Evolutionary conservation across 495 filamentous ascomycete species (phyloP).

Genomic region (Rhypophila decipiens): DNA sequence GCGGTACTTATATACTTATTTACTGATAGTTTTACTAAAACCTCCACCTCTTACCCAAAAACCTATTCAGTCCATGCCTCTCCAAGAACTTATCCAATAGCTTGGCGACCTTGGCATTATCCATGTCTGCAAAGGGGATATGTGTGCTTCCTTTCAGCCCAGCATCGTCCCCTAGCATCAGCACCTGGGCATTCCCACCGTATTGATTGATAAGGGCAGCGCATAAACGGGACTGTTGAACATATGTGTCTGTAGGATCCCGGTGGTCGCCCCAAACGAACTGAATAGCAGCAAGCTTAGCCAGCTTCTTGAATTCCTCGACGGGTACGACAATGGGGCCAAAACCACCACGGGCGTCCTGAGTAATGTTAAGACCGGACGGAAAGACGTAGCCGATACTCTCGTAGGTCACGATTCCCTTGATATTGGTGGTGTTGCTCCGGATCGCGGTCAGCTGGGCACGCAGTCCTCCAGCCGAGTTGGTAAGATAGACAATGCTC

Average conservation of each 20-base stretch:
- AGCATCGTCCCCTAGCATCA: slow-evolving; percentile 32
- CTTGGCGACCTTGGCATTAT: slow-evolving; percentile 36
- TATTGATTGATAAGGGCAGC: slow-evolving; percentile 39
- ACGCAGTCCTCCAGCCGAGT: slow-evolving; percentile 39
- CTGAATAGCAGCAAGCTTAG: slow-evolving; percentile 34
- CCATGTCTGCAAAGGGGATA: slow-evolving; percentile 40
- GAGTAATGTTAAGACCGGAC: slow-evolving; percentile 30
- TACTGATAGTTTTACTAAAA: no score
- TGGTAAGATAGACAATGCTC: slow-evolving; percentile 38
- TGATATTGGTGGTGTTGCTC: slow-evolving; percentile 39
- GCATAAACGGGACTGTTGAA: slow-evolving; percentile 23
- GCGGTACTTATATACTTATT: no score
- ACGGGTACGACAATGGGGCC: slow-evolving; percentile 32
- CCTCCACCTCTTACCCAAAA: slow-evolving; percentile 3
- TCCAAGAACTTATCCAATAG: slow-evolving; percentile 34
- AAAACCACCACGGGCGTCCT: slow-evolving; percentile 20
- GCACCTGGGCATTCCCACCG: slow-evolving; percentile 38
- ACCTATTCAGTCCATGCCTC: slow-evolving; percentile 28
- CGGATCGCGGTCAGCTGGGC: slow-evolving; percentile 35
- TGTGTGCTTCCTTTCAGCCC: slow-evolving; percentile 39
- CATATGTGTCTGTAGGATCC: slow-evolving; percentile 5
- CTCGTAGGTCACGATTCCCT: slow-evolving; percentile 44
- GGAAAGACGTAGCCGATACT: slow-evolving; percentile 40
- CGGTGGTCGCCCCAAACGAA: slow-evolving; percentile 42
- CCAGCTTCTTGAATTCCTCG: slow-evolving; percentile 42